Evolutionary conservation across 257 asterid species (phyloP), one percentile per base, ranked within the genome.

Genomic region (Penstemon newberryi): DNA sequence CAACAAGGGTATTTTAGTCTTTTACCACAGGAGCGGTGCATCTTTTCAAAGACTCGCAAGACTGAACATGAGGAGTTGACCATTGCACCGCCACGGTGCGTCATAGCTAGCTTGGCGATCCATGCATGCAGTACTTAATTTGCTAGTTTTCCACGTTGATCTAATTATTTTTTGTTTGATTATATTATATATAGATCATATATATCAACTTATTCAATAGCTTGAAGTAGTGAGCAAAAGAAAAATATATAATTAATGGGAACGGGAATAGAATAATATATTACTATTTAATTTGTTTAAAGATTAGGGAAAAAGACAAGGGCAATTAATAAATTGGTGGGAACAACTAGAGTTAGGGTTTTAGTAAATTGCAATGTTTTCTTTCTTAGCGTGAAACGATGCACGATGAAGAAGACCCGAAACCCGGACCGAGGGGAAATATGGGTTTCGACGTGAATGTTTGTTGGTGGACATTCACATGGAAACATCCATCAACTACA

Each of bases 401-500:
- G 77, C 66, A 60, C 70, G 73, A 47, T 33, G 71, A 25, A 25
- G 62, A 77, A 77, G 82, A 82, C 73, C 83, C 89, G 77, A 80
- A 66, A 69, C 80, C 84, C 83, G 74, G 83, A 73, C 82, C 80
- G 72, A 82, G 81, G 83, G 82, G 65, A 74, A 82, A 66, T 25
- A 81, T 74, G 76, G 82, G 82, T 76, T 61, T 87, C 92, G 65
- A 90, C 96, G 92, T 88, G 97, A 87, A 87, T 90, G 96, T 88
- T 88, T 88, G 96, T 90, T 90, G 85, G 86, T 75, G 79, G 80
- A 81, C 86, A 86, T 88, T 90, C 95, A 83, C 89, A 79, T 82
- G 81, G 77, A 77, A 68, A 70, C 76, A 57, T 80, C 54, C 37
- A 63, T 63, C 43, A 62, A 60, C 33, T 25, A 25, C 33, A 25